These are phyloP conservation scores for Gossypium ekmanianum DNA, from an alignment of 345 rosid species.

Conservation along the genomic window DNA sequence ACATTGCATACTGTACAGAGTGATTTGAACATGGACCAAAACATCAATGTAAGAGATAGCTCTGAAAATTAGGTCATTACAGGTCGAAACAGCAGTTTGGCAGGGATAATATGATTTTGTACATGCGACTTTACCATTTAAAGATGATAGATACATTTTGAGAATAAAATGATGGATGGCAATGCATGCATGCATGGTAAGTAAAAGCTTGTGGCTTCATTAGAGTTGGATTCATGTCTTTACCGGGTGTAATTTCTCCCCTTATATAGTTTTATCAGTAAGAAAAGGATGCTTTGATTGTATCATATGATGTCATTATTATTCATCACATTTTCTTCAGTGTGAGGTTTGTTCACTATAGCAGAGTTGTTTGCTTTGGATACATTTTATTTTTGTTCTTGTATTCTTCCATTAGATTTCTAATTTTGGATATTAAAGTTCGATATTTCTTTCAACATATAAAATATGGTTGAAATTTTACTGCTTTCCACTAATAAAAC, in stretches of 20 bases:
- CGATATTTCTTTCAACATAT: not conserved
- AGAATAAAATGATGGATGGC: not conserved
- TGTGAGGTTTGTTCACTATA: constrained; percentile 13
- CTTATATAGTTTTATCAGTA: not conserved
- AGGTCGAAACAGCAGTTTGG: not conserved
- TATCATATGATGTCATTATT: constrained; percentile 9
- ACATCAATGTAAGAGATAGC: constrained; percentile 9
- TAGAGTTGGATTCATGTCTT: constrained; percentile 11
- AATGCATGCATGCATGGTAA: not conserved
- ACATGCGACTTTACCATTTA: not conserved
- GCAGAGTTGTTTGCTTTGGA: not conserved
- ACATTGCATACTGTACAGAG: constrained; percentile 42
- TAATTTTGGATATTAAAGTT: not conserved
- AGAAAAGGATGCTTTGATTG: constrained; percentile 8
- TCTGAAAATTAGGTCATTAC: not conserved
- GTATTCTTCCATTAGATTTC: not conserved
- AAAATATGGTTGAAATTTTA: too few relatives aligned
- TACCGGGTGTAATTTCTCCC: not conserved
- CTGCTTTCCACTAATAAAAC: too few relatives aligned
- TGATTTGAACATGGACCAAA: constrained; percentile 20
- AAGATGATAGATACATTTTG: not conserved
- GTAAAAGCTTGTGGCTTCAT: not conserved
- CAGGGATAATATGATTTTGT: constrained; percentile 3
- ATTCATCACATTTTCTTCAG: not conserved
- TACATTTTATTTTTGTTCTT: not conserved